These are phyloP conservation scores for Arthrobotrys megalospora DNA, from an alignment of 2,329 filamentous ascomycete species.

Conservation along the genomic window DNA sequence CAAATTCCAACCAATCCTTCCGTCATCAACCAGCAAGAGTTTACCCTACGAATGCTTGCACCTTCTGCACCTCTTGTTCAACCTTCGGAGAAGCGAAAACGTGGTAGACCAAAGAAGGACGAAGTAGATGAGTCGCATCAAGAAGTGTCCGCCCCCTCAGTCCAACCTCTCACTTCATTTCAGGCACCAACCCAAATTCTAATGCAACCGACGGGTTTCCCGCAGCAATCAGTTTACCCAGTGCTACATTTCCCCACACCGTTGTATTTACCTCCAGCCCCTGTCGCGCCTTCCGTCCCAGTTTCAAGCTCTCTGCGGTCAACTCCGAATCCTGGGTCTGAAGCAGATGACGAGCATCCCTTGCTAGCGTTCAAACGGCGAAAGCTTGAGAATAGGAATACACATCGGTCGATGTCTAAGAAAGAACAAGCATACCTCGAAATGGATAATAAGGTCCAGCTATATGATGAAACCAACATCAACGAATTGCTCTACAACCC, in stretches of 20 bases:
- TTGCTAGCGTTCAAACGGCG: slow-evolving; percentile 20
- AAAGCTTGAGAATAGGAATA: not conserved
- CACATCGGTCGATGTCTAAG: slow-evolving; percentile 47
- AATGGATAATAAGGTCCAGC: slow-evolving; percentile 55
- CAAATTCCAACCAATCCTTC: not conserved
- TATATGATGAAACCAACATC: slow-evolving; percentile 52
- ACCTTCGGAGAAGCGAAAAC: slow-evolving; percentile 54
- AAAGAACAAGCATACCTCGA: slow-evolving; percentile 58
- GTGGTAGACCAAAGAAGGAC: slow-evolving; percentile 55
- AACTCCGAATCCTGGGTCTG: not conserved
- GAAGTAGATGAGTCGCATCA: slow-evolving; percentile 55
- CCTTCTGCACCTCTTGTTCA: slow-evolving; percentile 47
- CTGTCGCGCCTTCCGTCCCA: not conserved
- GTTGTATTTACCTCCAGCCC: not conserved
- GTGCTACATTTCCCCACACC: not conserved
- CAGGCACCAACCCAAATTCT: not conserved
- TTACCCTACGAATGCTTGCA: slow-evolving; percentile 45
- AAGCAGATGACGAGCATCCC: not conserved
- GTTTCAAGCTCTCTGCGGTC: not conserved
- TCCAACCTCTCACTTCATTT: not conserved
- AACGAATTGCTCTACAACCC: slow-evolving; percentile 47
- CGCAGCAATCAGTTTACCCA: not conserved
- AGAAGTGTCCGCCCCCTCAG: not conserved
- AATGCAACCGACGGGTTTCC: not conserved
- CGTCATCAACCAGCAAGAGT: slow-evolving; percentile 33